Base-by-base conservation (phyloP, 371 early-diverging fungal genomes). In the Smittium culicis region DNA sequence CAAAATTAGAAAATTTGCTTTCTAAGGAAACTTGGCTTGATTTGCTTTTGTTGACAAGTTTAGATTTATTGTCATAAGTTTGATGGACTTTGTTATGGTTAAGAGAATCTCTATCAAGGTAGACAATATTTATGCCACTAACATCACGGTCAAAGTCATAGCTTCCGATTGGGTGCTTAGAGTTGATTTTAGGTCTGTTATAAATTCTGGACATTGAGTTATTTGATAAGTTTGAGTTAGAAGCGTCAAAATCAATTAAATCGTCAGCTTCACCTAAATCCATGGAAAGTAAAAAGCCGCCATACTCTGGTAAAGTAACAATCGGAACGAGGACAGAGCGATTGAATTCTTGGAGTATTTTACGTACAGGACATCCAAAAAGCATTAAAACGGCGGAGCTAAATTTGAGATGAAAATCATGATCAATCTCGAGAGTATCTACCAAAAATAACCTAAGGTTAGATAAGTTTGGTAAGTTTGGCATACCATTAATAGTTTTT, bases 241-340 rank as follows among this genome's bases (percentile, higher is more conserved):
- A 3, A 16, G 16, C 57, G 27, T 57, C 25, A n/a, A n/a, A 16
- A 57, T 14, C 57, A 57, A 57, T 14, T 5, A 20, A n/a, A 33
- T 35, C 5, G 16, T 33, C 33, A 16, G 67, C 28, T 33, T 75
- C 57, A 35, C 73, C 65, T 66, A 74, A 71, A 57, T 70, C 70
- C 68, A 76, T 76, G 5, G 70, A 74, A 61, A 90, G 67, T 34
- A 90, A 80, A 76, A 86, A 81, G 8, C 91, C 89, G 63, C 87
- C 91, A 63, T 88, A 84, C 68, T 88, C 88, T 0, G 88, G 80
- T 25, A 90, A 73, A 55, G 88, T 87, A 29, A 81, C 80, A 61
- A 90, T 78, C 0, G 91, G 85, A 5, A 86, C 84, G 1, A 89
- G 73, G 0, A 85, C 83, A 3, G 82, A 79, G 31, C 80, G 71